A percentile compares a stretch with the other conserved stretches of the same genome.
Conservation (phyloP, 73 alveolate genomes). For the Paramecium sonneborni region DNA sequence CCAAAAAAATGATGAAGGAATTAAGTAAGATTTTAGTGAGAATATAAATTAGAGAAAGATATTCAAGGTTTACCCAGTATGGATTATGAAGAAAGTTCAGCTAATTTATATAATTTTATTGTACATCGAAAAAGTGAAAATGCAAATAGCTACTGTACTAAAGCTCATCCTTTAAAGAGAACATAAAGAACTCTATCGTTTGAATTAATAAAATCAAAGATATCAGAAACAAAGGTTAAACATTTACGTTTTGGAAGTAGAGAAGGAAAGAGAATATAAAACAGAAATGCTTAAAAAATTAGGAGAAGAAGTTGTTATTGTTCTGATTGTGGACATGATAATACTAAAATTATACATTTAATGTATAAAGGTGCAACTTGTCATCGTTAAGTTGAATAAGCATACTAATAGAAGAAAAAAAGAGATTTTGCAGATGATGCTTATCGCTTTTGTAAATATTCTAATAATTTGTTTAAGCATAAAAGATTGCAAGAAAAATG, state of each 20-base stretch:
- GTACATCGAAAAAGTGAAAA: neutral
- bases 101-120: neutral
- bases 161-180: neutral
- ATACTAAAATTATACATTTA: neutral
- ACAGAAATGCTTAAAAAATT: neutral
- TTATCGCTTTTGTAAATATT: neutral
- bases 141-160: neutral
- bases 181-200: neutral
- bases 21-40: neutral
- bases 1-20: neutral
- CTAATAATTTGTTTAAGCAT: neutral
- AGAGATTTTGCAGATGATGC: slow-evolving; percentile 1
- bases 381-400: slow-evolving; percentile 7
- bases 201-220: neutral
- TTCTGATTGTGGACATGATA: slow-evolving; percentile 17
- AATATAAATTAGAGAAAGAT: neutral
- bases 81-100: slow-evolving; percentile 1
- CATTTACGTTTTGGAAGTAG: neutral
- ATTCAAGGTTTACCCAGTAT: slow-evolving; percentile 14
- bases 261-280: neutral
- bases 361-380: slow-evolving; percentile 40
- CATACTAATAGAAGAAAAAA: neutral
- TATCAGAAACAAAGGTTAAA: neutral
- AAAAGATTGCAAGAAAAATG: neutral
- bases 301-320: slow-evolving; percentile 23